These are phyloP conservation scores for Papilionanthe hybrid DNA, from an alignment of 116 monocot species.

Conservation along the genomic window DNA sequence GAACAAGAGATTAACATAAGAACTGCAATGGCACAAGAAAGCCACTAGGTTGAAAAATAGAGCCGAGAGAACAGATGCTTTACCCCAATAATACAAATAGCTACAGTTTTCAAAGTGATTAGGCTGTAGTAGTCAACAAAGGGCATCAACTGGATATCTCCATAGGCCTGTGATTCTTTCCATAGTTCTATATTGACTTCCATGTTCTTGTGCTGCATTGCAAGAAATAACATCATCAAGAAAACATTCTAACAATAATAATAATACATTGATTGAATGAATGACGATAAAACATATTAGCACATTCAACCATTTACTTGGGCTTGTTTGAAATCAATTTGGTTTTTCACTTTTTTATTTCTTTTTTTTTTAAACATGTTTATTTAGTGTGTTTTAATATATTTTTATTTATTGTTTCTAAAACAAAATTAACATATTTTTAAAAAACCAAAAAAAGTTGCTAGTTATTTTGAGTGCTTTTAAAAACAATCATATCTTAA, in stretches of 20 bases:
- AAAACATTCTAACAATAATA: background rate
- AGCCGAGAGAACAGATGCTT: background rate
- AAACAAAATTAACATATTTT: too few species aligned
- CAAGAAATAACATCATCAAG: background rate
- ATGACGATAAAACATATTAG: background rate
- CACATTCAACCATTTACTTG: background rate
- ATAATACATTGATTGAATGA: background rate
- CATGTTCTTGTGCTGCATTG: constrained; percentile 59
- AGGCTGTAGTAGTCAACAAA: constrained; percentile 95
- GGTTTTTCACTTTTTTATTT: too few species aligned
- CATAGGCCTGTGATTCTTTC: constrained; percentile 78
- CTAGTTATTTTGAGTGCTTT: too few species aligned
- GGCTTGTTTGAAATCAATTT: too few species aligned
- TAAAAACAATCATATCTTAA: too few species aligned
- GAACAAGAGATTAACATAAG: background rate
- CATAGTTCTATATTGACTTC: constrained; percentile 77
- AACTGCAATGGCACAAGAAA: background rate
- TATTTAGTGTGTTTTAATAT: too few species aligned
- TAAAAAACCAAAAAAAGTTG: too few species aligned
- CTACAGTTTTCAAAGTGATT: constrained; percentile 81
- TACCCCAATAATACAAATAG: constrained; percentile 81
- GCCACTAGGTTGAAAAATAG: background rate
- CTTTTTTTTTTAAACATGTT: too few species aligned
- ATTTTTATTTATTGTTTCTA: too few species aligned
- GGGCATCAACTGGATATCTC: constrained; percentile 95